These are phyloP conservation scores for Boechera divaricarpa DNA, from an alignment of 345 rosid genomes.

Conservation along the genomic window DNA sequence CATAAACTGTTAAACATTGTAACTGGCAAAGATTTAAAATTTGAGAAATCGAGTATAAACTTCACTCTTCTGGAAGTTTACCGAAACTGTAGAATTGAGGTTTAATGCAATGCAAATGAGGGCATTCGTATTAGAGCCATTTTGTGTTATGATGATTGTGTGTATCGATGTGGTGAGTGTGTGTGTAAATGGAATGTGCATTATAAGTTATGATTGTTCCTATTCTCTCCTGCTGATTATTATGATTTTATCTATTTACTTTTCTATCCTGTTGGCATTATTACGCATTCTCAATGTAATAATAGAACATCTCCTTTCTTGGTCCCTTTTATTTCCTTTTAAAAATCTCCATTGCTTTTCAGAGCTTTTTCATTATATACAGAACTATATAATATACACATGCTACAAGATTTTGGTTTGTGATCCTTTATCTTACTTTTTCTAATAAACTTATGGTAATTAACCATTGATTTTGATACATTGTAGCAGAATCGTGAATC, in stretches of 20 bases:
- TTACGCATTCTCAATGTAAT: constrained; percentile 52
- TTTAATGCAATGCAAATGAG: constrained; percentile 6
- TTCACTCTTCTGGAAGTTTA: too few relatives aligned
- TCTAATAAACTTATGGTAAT: neutral
- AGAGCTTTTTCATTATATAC: constrained; percentile 11
- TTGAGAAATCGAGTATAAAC: too few relatives aligned
- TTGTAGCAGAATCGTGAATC: neutral
- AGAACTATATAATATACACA: constrained; percentile 25
- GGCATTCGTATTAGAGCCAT: constrained; percentile 15
- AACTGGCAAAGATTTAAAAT: neutral
- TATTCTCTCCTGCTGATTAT: constrained; percentile 26
- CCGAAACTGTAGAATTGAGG: neutral
- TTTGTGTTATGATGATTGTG: neutral
- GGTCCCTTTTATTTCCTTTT: constrained; percentile 37
- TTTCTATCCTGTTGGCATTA: constrained; percentile 37
- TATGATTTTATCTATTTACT: constrained; percentile 16
- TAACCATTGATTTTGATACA: neutral
- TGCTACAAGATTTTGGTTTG: constrained; percentile 25
- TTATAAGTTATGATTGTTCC: constrained; percentile 37
- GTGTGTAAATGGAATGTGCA: constrained; percentile 35
- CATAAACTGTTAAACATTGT: neutral
- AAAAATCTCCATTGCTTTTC: constrained; percentile 32
- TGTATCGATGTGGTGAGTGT: constrained; percentile 15
- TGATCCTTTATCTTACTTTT: neutral
- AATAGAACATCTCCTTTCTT: constrained; percentile 43